A percentile compares a stretch with the other conserved stretches of the same genome.
phyloP scores from a whole-genome alignment of 176 grass and related monocot genomes.

The Poa pratensis region DNA sequence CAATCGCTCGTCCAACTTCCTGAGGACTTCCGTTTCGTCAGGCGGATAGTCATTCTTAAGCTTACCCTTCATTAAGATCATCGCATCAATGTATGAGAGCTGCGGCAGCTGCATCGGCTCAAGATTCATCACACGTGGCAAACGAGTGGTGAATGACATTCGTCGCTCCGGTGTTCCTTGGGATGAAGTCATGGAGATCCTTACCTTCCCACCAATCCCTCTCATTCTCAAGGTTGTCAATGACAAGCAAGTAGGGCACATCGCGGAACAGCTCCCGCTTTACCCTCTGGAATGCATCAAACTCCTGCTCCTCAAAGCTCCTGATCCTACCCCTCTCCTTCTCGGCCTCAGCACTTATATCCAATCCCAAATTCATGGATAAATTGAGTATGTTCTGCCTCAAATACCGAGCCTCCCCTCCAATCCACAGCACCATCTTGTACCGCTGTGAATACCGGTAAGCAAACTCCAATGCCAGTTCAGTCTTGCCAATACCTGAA shows the following conservation, averaged over 20 bases:
- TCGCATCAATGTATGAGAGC: conserved; percentile 67
- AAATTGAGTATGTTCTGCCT: conserved; percentile 95
- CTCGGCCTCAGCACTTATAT: conserved; percentile 88
- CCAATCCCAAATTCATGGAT: conserved; percentile 74
- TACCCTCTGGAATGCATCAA: conserved; percentile 89
- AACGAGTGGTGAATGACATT: conserved; percentile 79
- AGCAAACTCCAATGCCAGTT: conserved; percentile 88
- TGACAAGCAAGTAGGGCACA: conserved; percentile 90
- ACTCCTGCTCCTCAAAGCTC: conserved; percentile 95
- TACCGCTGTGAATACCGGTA: conserved; percentile 90
- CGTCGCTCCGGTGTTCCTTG: conserved; percentile 84
- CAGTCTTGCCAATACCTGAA: conserved; percentile 92
- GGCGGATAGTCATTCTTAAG: conserved; percentile 75
- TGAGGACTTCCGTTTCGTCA: conserved; percentile 76
- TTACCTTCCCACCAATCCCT: conserved; percentile 99
- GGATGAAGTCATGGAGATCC: conserved; percentile 95
- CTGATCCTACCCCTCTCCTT: conserved; percentile 90
- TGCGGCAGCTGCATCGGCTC: conserved; percentile 87
- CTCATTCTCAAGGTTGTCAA: conserved; percentile 94
- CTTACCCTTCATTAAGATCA: conserved; percentile 79
- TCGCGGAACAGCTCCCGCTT: conserved; percentile 93
- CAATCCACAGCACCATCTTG: conserved; percentile 96
- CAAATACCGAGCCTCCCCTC: conserved; percentile 83
- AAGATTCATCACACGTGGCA: conserved; percentile 79
- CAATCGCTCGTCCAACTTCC: conserved; percentile 84